Evolutionary conservation across 169 alveolate species (phyloP), one percentile per base, ranked within the genome.

Genomic region (Plasmodium gonderi): DNA sequence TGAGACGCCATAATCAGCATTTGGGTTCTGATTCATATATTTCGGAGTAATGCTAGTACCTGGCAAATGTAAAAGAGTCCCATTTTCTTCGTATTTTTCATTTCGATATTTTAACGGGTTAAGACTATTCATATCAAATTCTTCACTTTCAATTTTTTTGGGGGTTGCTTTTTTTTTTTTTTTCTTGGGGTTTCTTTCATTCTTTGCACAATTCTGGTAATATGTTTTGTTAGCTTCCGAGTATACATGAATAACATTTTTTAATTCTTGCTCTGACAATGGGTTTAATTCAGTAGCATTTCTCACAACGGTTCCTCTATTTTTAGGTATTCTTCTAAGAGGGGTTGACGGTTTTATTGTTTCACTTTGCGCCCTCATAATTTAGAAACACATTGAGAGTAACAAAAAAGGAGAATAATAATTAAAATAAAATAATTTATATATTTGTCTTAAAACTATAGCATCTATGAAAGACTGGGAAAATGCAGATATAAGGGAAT

Each of bases 231-330:
- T 90, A 67, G 94, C 94, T 14, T 79, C 94, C 31, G 94, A 65
- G 49, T 90, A 90, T 51, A 90, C 94, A n/a, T 76, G 82, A 38
- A 90, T 79, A 29, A 90, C 91, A 90, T 90, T 90, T 90, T 90
- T 90, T 65, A 90, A 49, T 69, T 90, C 94, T 64, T 90, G 79
- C 51, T 90, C 76, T n/a, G 94, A 78, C 45, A 90, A 20, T 17
- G 94, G 94, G 54, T 90, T 90, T 77, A 47, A 33, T 77, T 90
- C 94, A 42, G 64, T 90, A 26, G 40, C 75, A 31, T 79, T 69
- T 78, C 76, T 67, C 42, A 90, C 94, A 78, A 78, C 91, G 17
- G 90, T 79, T 74, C 94, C 94, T 78, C 94, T 90, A 38, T 90
- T 90, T 42, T 64, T 76, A 36, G 94, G 94, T 45, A 79, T 90